These are phyloP conservation scores for Pogostemon cablin DNA, from an alignment of 257 asterid species.

Conservation along the genomic window DNA sequence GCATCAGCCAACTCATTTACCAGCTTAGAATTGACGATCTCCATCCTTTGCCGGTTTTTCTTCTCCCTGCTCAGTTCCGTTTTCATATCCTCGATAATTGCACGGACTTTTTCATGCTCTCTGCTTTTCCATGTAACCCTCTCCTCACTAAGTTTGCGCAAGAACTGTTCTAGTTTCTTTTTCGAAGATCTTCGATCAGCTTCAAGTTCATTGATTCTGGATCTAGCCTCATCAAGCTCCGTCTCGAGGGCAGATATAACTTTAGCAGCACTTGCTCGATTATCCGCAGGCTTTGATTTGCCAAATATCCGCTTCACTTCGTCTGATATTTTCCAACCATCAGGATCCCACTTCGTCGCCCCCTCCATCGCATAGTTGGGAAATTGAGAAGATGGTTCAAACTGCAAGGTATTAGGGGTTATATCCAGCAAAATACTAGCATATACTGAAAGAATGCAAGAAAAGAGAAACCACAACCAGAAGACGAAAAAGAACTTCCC, in stretches of 20 bases:
- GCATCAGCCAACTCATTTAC: slow-evolving; percentile 56
- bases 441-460: slow-evolving; percentile 18
- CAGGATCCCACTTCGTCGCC: slow-evolving; percentile 71
- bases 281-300: slow-evolving; percentile 34
- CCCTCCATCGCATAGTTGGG: slow-evolving; percentile 64
- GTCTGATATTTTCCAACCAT: slow-evolving; percentile 42
- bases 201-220: slow-evolving; percentile 60
- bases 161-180: slow-evolving; percentile 66
- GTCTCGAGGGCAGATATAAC: slow-evolving; percentile 50
- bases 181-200: slow-evolving; percentile 59
- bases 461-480: slow-evolving; percentile 15
- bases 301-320: slow-evolving; percentile 39
- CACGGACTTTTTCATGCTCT: slow-evolving; percentile 67
- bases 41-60: slow-evolving; percentile 59
- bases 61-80: slow-evolving; percentile 54
- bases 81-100: slow-evolving; percentile 58
- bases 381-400: slow-evolving; percentile 43
- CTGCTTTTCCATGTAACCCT: slow-evolving; percentile 62
- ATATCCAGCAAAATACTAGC: slow-evolving; percentile 12
- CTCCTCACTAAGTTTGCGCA: slow-evolving; percentile 64
- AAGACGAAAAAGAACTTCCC: not conserved
- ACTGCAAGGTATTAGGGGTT: slow-evolving; percentile 36
- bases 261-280: slow-evolving; percentile 35
- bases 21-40: slow-evolving; percentile 62
- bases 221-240: slow-evolving; percentile 60